Base-by-base conservation (phyloP, 2,329 filamentous ascomycete species). In the Xylariales sp. region DNA sequence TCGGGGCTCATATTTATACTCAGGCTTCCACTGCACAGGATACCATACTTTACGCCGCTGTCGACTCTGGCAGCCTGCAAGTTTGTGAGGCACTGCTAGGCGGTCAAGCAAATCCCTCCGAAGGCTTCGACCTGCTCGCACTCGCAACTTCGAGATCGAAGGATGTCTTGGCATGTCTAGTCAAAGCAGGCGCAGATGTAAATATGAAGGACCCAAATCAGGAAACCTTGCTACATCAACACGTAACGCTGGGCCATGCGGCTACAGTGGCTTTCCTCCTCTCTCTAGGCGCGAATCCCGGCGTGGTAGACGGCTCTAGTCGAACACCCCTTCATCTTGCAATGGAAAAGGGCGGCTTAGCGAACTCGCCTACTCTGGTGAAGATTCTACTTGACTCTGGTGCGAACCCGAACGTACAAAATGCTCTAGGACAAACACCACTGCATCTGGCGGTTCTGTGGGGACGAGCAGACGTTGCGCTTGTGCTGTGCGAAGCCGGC, bases 371-470 rank as follows among this genome's bases (percentile, higher is more conserved):
- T 8, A 21, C 19, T 7, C 36, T 48, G 8, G 20, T 43, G 5
- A 35, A 34, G 11, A 38, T 20, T 4, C 40, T 52, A 3, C 8
- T 47, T 9, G 15, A 29, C 4, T 28, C 35, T 15, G 46, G 48
- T 19, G 47, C 41, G 15, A 31, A 46, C 33, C 22, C 46, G 10
- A 37, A 46, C 38, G 22, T 18, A 12, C 44, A 43, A 11, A 47
- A 50, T 32, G 21, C 35, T 9, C 22, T 41, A 4, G 46, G 47
- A 5, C 43, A 50, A 22, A 51, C 49, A 10, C 24, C 42, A n/a
- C 42, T 51, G n/a, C 47, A 51, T 33, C 18, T 48, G 15, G 49
- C 49, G 6, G 40, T 48, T 5, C 36, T 43, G 14, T 37, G 45
- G 34, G 49, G 49, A 10, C 39, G 46, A 11, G 37, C 38, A 16